Evolutionary conservation across 2,329 filamentous ascomycete genomes (phyloP).

Genomic region (Pseudocercospora pini-densiflorae): DNA sequence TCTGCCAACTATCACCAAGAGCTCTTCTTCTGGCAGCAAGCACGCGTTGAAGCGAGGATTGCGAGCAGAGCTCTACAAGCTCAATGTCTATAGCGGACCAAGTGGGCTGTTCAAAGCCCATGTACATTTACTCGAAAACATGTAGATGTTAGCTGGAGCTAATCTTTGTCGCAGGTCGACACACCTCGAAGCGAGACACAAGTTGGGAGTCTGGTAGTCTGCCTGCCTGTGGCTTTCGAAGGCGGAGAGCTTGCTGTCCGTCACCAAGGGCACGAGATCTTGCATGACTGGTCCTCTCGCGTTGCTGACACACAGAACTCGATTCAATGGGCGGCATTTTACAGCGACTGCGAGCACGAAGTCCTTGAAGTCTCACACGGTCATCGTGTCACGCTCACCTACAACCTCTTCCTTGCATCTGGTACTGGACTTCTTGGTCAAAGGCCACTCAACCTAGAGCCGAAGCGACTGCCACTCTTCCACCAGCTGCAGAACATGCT

Average conservation of each 20-base stretch:
- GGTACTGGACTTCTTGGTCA: slow-evolving; percentile 41
- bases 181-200: slow-evolving; percentile 9
- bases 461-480: background rate
- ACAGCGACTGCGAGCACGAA: slow-evolving; percentile 59
- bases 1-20: slow-evolving; percentile 36
- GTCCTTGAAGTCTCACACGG: slow-evolving; percentile 56
- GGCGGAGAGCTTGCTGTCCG: slow-evolving; percentile 13
- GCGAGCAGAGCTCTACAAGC: slow-evolving; percentile 15
- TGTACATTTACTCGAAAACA: background rate
- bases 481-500: background rate
- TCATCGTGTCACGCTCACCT: slow-evolving; percentile 62
- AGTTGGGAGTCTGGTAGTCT: slow-evolving; percentile 15
- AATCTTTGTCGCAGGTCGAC: background rate
- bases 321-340: slow-evolving; percentile 58
- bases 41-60: background rate
- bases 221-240: slow-evolving; percentile 6
- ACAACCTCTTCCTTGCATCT: slow-evolving; percentile 58
- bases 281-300: slow-evolving; percentile 11
- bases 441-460: background rate
- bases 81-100: slow-evolving; percentile 17
- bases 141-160: background rate
- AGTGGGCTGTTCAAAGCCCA: slow-evolving; percentile 13
- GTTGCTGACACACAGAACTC: background rate
- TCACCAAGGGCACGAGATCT: slow-evolving; percentile 12
- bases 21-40: background rate